phyloP scores from a whole-genome alignment of 352 stramenopile genomes.

The Globisporangium cylindrosporum region DNA sequence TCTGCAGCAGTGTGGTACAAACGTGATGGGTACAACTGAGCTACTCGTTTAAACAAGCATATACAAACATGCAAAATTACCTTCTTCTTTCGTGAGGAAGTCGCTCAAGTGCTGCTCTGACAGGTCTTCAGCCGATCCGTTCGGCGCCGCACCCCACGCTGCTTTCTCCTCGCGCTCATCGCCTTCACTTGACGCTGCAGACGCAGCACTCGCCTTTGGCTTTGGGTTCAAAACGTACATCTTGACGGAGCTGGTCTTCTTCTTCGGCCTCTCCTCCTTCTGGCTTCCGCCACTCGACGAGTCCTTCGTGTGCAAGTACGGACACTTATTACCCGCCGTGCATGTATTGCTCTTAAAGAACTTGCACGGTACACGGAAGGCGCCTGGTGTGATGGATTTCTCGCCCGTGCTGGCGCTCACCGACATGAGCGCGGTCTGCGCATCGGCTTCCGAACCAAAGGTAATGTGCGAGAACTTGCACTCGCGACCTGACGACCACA shows the following conservation, averaged over 20 bases:
- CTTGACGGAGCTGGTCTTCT: slow-evolving; percentile 25
- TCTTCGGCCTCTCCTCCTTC: slow-evolving; percentile 13
- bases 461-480: slow-evolving; percentile 65
- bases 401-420: slow-evolving; percentile 47
- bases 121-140: slow-evolving; percentile 17
- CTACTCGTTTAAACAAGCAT: neutral
- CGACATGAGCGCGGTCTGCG: slow-evolving; percentile 20
- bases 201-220: slow-evolving; percentile 22
- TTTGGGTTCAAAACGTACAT: slow-evolving; percentile 28
- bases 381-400: slow-evolving; percentile 35
- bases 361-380: slow-evolving; percentile 56
- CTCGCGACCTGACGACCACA: slow-evolving; percentile 26
- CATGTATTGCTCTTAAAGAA: slow-evolving; percentile 74
- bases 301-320: slow-evolving; percentile 58
- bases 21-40: neutral
- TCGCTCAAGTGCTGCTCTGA: slow-evolving; percentile 51
- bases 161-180: slow-evolving; percentile 40
- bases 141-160: neutral
- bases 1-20: slow-evolving; percentile 24
- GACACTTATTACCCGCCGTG: slow-evolving; percentile 55
- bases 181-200: slow-evolving; percentile 13
- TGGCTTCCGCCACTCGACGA: slow-evolving; percentile 12
- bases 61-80: slow-evolving; percentile 20
- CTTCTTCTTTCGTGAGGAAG: slow-evolving; percentile 81
- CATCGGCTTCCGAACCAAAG: slow-evolving; percentile 10